These are phyloP conservation scores for Ophiostoma triangulosporum DNA, from an alignment of 2,329 filamentous ascomycete species.

Conservation along the genomic window DNA sequence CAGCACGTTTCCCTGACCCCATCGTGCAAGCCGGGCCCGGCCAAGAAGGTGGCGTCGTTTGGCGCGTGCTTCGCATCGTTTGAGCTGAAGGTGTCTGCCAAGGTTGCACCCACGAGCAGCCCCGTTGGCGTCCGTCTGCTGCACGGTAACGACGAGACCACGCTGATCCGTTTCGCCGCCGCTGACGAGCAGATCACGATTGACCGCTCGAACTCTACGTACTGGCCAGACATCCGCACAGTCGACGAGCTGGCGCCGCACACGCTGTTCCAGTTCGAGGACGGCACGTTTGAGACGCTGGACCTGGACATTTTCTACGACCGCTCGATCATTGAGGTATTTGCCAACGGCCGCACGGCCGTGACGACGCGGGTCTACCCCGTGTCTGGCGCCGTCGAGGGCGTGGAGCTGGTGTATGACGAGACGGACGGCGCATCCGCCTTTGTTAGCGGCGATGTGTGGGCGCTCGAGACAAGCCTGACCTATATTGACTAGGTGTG, in stretches of 20 bases:
- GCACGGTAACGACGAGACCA: conserved; percentile 13
- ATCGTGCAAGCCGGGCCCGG: not conserved
- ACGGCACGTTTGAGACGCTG: conserved; percentile 21
- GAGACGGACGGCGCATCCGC: not conserved
- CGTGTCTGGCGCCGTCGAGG: not conserved
- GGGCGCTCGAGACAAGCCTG: not conserved
- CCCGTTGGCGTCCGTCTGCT: not conserved
- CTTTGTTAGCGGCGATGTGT: not conserved
- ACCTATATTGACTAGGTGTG: not conserved
- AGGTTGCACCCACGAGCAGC: not conserved
- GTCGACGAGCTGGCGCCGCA: conserved; percentile 26
- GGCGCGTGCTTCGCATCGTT: not conserved
- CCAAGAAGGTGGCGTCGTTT: not conserved
- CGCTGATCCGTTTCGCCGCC: conserved; percentile 26
- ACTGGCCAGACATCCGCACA: conserved; percentile 23
- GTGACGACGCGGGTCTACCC: conserved; percentile 26
- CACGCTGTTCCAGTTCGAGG: conserved; percentile 28
- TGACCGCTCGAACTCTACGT: conserved; percentile 22
- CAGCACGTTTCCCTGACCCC: not conserved
- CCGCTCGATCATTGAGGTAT: conserved; percentile 29
- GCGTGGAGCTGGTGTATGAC: not conserved
- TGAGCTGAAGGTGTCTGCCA: not conserved
- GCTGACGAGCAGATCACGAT: conserved; percentile 27
- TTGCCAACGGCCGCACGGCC: conserved; percentile 29
- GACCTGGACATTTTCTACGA: conserved; percentile 29